Evolutionary conservation across 805 yeast genomes (phyloP).

Genomic region (Teunomyces aglyptinius): DNA sequence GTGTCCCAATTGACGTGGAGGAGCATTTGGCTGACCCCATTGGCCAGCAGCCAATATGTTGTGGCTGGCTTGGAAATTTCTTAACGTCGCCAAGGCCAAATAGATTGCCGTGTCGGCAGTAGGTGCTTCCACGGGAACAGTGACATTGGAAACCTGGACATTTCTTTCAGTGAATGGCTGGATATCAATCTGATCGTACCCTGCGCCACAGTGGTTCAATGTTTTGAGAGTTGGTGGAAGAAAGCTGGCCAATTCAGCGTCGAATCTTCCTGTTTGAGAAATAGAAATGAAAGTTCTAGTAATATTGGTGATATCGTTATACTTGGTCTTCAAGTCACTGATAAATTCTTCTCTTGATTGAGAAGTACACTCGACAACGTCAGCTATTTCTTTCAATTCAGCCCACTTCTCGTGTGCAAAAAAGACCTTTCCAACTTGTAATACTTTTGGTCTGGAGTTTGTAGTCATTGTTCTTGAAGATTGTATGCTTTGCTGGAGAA

Average conservation of each 20-base stretch:
- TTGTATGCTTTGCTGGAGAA: not conserved
- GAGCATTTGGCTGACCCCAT: conserved; percentile 47
- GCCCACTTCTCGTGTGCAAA: conserved; percentile 70
- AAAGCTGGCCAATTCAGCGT: conserved; percentile 53
- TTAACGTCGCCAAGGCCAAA: conserved; percentile 58
- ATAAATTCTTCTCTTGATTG: conserved; percentile 39
- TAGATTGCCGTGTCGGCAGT: conserved; percentile 72
- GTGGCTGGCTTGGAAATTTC: conserved; percentile 66
- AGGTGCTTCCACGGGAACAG: conserved; percentile 63
- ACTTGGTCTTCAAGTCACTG: conserved; percentile 43
- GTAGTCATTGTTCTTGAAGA: conserved; percentile 1
- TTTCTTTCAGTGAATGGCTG: conserved; percentile 48
- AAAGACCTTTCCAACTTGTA: conserved; percentile 60
- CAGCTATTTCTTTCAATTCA: conserved; percentile 43
- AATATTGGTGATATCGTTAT: conserved; percentile 41
- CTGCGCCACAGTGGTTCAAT: conserved; percentile 69
- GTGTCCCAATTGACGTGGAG: conserved; percentile 59
- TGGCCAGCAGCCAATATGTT: conserved; percentile 51
- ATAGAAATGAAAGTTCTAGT: conserved; percentile 56
- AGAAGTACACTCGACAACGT: conserved; percentile 38
- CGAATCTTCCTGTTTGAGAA: conserved; percentile 59
- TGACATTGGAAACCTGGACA: conserved; percentile 68
- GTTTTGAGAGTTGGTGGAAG: conserved; percentile 55
- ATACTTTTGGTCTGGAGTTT: conserved; percentile 14
- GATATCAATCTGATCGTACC: conserved; percentile 70